Evolutionary conservation across 129 eudicot species (phyloP), one percentile per base, ranked within the genome.

Genomic region (Ambrosia artemisiifolia): DNA sequence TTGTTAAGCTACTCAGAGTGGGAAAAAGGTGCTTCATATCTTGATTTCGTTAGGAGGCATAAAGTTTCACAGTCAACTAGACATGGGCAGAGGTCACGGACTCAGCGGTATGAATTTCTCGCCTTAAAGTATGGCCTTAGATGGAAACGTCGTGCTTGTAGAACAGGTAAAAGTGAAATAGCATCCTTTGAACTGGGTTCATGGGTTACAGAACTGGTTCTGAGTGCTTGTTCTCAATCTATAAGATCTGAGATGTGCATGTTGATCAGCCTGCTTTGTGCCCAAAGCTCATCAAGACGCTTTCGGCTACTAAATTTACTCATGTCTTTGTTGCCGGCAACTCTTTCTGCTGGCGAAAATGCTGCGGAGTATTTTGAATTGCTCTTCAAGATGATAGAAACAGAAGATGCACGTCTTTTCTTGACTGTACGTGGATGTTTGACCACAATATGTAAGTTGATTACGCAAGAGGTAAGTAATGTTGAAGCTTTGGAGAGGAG

Each of bases 241-340:
- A 95, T 95, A 77, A 86, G 99, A 81, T 86, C 97, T 33, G 97
- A 91, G 84, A 95, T 95, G 99, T 95, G 99, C 81, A 90, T 91
- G 96, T 72, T 95, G 78, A 82, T 95, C 73, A 83, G 88, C 75
- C 71, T 95, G 80, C 99, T 95, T 60, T 88, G 96, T 80, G 91
- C 94, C 62, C 99, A 95, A 79, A 91, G 91, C 53, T 81, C 96
- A 24, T 88, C 97, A 24, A 84, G 96, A 70, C 93, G 83, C 75
- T 95, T 84, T 75, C 89, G 88, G 81, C 78, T 95, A 63, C 76
- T 95, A 43, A 95, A 88, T 71, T 70, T 95, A 63, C 88, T 95
- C 14, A 88, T 91, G 97, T 85, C 99, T 40, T 85, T 92, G 91
- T 76, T 95, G 72, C 90, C 99, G 5, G 93, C 95, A 51, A 91